Percentiles rank a stretch among this genome's conserved stretches.
These are phyloP conservation scores for Pseudophaeomoniella oleicola DNA, from an alignment of 2,329 filamentous ascomycete species.

Conservation along the genomic window DNA sequence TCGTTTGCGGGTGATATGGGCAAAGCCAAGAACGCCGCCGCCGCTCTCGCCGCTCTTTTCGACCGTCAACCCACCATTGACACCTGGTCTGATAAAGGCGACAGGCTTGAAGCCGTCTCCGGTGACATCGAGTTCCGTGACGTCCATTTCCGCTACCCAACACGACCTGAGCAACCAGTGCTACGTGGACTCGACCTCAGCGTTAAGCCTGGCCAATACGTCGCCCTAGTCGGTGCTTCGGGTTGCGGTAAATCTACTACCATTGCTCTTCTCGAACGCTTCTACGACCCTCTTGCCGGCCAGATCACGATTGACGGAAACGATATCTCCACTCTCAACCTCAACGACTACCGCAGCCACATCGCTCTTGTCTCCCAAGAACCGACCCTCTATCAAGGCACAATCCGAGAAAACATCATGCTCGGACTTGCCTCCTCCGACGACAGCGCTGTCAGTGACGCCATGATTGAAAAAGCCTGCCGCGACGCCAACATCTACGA, in stretches of 20 bases:
- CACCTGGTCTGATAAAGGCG: constrained; percentile 60
- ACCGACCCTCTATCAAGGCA: constrained; percentile 86
- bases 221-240: constrained; percentile 79
- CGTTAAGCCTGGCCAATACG: constrained; percentile 31
- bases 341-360: constrained; percentile 71
- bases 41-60: constrained; percentile 67
- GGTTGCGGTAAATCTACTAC: constrained; percentile 93
- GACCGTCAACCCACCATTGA: constrained; percentile 73
- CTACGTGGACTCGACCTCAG: constrained; percentile 60
- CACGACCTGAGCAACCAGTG: constrained; percentile 79
- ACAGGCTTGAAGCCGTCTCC: constrained; percentile 46
- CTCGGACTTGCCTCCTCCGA: constrained; percentile 44
- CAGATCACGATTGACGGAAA: constrained; percentile 69
- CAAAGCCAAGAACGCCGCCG: constrained; percentile 75
- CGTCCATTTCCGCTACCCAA: constrained; percentile 90
- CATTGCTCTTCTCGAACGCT: constrained; percentile 80
- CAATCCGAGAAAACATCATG: constrained; percentile 78
- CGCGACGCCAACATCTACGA: constrained; percentile 87
- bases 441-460: constrained; percentile 54
- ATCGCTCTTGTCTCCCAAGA: constrained; percentile 88
- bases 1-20: constrained; percentile 86
- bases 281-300: constrained; percentile 78
- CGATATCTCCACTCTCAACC: constrained; percentile 66
- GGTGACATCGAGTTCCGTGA: constrained; percentile 79
- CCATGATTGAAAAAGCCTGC: constrained; percentile 62